Percentiles rank a stretch among this genome's conserved stretches.
Conservation (phyloP, 2,329 filamentous ascomycete species). For the Fusarium buxicola region DNA sequence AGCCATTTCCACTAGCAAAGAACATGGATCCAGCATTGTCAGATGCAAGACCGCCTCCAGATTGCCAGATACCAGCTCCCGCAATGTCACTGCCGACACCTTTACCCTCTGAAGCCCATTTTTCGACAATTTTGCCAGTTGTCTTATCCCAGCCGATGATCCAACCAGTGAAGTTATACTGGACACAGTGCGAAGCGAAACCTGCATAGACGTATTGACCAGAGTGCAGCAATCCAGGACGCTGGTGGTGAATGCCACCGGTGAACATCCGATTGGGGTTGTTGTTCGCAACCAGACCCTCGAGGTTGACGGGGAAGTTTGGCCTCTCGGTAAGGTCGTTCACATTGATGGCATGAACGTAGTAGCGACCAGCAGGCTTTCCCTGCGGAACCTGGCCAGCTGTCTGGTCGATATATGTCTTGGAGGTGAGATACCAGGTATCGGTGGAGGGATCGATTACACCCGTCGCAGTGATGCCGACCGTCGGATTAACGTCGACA, state of each 20-base stretch:
- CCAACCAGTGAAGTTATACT: constrained; percentile 67
- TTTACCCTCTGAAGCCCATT: constrained; percentile 56
- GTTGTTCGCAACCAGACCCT: constrained; percentile 60
- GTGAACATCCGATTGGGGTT: constrained; percentile 61
- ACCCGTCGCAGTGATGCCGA: constrained; percentile 60
- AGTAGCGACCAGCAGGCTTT: constrained; percentile 50
- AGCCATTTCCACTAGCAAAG: constrained; percentile 55
- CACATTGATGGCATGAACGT: constrained; percentile 53
- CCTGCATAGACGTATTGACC: constrained; percentile 62
- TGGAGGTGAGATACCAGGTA: constrained; percentile 58
- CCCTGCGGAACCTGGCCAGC: constrained; percentile 48
- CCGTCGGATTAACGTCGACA: constrained; percentile 60
- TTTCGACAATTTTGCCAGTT: constrained; percentile 52
- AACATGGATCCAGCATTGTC: constrained; percentile 56
- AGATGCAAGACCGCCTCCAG: constrained; percentile 54
- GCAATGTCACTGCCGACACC: constrained; percentile 52
- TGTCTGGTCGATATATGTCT: constrained; percentile 55
- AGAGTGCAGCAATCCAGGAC: constrained; percentile 59
- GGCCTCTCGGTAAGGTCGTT: constrained; percentile 53
- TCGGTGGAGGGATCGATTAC: constrained; percentile 59
- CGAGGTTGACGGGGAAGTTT: constrained; percentile 61
- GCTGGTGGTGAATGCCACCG: constrained; percentile 64
- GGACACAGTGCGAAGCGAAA: constrained; percentile 67
- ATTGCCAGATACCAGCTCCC: constrained; percentile 60
- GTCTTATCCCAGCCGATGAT: constrained; percentile 62